Evolutionary conservation across 192 early-diverging fungal genomes (phyloP), one percentile per base, ranked within the genome.

Genomic region (Gonapodya sp.): DNA sequence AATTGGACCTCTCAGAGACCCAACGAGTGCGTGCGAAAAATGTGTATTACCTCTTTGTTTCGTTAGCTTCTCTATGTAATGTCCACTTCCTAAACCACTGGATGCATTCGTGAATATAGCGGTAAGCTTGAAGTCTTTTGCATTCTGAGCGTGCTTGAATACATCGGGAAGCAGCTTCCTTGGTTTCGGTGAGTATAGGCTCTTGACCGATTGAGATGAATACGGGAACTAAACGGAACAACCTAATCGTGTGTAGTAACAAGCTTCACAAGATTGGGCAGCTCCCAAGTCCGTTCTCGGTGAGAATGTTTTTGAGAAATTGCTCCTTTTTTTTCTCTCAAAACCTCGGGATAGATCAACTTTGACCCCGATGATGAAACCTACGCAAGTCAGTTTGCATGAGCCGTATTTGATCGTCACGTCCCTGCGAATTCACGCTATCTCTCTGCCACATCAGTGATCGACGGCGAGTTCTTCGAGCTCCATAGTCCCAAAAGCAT

Each of bases 401-500:
- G n/a, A n/a, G n/a, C n/a, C n/a, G n/a, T n/a, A n/a, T n/a, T n/a
- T n/a, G n/a, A n/a, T n/a, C n/a, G n/a, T n/a, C n/a, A n/a, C n/a
- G n/a, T n/a, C n/a, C n/a, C n/a, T n/a, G n/a, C n/a, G n/a, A n/a
- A n/a, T n/a, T n/a, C n/a, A n/a, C n/a, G n/a, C n/a, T n/a, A n/a
- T n/a, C n/a, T n/a, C n/a, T n/a, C n/a, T n/a, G n/a, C n/a, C n/a
- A n/a, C 46, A 24, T 16, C 46, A 64, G 46, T 94, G 93, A 91
- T 92, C 84, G 93, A 94, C 83, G 93, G 93, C 36, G 93, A 94
- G 84, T 94, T 94, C 80, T 92, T 92, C 80, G 92, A 92, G 82
- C 85, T 92, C 79, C 89, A 87, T 80, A 84, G 84, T 35, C 89
- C 92, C 14, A 90, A 88, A 36, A 83, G 84, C 73, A 85, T 94